Conservation (phyloP, 2,329 filamentous ascomycete species). For the Botrytis byssoidea region DNA sequence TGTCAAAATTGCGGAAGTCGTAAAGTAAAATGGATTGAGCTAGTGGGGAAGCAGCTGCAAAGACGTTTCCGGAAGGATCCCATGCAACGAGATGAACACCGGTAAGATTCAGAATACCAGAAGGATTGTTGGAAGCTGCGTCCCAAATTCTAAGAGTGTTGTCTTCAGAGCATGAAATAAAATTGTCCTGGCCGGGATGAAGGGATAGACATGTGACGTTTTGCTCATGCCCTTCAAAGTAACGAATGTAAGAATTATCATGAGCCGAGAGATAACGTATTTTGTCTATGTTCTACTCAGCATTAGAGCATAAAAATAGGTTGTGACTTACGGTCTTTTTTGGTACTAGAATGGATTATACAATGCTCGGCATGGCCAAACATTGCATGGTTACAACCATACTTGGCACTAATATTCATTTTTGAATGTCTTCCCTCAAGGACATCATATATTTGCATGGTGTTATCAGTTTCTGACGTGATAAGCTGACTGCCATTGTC, state of each 20-base stretch:
- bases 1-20: conserved; percentile 91
- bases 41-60: conserved; percentile 81
- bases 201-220: conserved; percentile 80
- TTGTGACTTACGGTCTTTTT: conserved; percentile 70
- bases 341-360: conserved; percentile 94
- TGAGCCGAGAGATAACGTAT: conserved; percentile 87
- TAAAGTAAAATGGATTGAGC: conserved; percentile 83
- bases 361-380: conserved; percentile 87
- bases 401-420: conserved; percentile 90
- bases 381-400: conserved; percentile 88
- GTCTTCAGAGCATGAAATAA: conserved; percentile 88
- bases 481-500: conserved; percentile 91
- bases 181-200: conserved; percentile 83
- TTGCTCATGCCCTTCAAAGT: conserved; percentile 87
- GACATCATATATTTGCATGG: conserved; percentile 92
- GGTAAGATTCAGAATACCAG: conserved; percentile 76
- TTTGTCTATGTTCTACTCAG: conserved; percentile 55
- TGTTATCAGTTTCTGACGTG: conserved; percentile 89
- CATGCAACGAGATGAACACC: conserved; percentile 82
- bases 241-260: conserved; percentile 94
- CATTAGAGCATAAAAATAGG: background rate
- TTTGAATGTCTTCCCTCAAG: conserved; percentile 88
- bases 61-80: conserved; percentile 88
- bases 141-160: conserved; percentile 93
- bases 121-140: conserved; percentile 67